Evolutionary conservation across 73 alveolate species (phyloP).

Genomic region (Paramecium bursaria): DNA sequence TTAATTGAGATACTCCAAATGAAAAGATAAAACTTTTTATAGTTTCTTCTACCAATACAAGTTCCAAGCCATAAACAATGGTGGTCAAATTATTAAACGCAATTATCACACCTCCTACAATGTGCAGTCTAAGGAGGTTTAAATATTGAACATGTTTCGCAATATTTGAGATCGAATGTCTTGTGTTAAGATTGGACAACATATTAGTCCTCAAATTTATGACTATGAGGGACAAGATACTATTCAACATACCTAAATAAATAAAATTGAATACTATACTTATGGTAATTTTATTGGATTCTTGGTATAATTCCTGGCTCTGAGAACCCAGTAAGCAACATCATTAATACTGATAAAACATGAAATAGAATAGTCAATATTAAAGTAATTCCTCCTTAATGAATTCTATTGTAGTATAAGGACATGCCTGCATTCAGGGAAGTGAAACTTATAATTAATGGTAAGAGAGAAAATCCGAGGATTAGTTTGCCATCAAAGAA

Average conservation of each 20-base stretch:
- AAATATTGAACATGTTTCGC: conserved; percentile 61
- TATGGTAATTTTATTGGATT: neutral
- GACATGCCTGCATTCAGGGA: too few species aligned
- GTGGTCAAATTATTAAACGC: conserved; percentile 65
- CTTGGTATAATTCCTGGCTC: conserved; percentile 52
- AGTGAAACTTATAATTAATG: too few species aligned
- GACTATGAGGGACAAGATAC: conserved; percentile 38
- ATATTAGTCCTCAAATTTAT: neutral
- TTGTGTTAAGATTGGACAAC: neutral
- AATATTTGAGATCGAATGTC: neutral
- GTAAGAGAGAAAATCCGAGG: too few species aligned
- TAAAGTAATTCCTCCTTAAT: too few species aligned
- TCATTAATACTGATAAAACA: conserved; percentile 2
- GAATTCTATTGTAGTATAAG: too few species aligned
- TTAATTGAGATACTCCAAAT: neutral
- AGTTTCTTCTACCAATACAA: conserved; percentile 66
- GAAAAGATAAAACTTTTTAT: conserved; percentile 32
- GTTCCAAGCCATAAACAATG: conserved; percentile 68
- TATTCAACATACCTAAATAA: conserved; percentile 41
- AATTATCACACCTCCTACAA: conserved; percentile 66
- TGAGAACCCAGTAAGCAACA: neutral
- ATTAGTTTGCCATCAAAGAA: too few species aligned
- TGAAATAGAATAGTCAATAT: neutral
- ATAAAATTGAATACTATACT: neutral
- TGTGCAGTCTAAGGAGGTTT: conserved; percentile 52